Evolutionary conservation across 176 grass and related monocot species (phyloP).

Genomic region (Oryza australiensis): DNA sequence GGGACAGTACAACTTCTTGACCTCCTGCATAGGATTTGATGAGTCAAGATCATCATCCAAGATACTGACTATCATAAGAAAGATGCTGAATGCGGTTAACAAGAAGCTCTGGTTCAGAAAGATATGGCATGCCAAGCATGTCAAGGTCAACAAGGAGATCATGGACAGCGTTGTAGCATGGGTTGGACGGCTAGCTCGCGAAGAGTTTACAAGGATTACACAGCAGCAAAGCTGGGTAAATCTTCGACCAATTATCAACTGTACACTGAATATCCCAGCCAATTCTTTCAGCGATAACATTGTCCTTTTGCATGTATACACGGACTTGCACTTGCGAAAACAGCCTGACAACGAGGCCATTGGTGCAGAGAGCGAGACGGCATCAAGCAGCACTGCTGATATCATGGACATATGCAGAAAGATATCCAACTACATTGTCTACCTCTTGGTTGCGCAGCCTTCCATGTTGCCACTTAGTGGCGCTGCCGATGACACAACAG

Average conservation of each 20-base stretch:
- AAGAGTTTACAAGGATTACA: slow-evolving; percentile 7
- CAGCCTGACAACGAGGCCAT: not conserved
- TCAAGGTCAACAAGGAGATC: not conserved
- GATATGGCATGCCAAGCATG: slow-evolving; percentile 5
- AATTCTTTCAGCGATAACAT: slow-evolving; percentile 2
- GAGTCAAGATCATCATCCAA: not conserved
- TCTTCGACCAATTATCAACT: not conserved
- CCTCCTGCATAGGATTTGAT: not conserved
- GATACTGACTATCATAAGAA: not conserved
- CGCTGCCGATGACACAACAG: not conserved
- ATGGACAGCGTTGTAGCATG: not conserved
- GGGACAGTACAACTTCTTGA: slow-evolving; percentile 3
- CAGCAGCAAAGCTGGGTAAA: slow-evolving; percentile 7
- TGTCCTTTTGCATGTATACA: slow-evolving; percentile 9
- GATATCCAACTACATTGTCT: not conserved
- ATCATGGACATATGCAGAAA: not conserved
- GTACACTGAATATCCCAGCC: not conserved
- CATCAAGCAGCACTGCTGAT: not conserved
- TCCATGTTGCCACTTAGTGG: slow-evolving; percentile 4
- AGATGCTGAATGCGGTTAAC: not conserved
- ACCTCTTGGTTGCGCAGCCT: slow-evolving; percentile 20
- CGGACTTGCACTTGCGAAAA: not conserved
- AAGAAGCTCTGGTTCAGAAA: not conserved
- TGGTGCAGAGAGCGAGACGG: not conserved
- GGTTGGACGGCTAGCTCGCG: not conserved